Evolutionary conservation across 2,329 filamentous ascomycete species (phyloP).

Genomic region (Aspergillus fischeri): DNA sequence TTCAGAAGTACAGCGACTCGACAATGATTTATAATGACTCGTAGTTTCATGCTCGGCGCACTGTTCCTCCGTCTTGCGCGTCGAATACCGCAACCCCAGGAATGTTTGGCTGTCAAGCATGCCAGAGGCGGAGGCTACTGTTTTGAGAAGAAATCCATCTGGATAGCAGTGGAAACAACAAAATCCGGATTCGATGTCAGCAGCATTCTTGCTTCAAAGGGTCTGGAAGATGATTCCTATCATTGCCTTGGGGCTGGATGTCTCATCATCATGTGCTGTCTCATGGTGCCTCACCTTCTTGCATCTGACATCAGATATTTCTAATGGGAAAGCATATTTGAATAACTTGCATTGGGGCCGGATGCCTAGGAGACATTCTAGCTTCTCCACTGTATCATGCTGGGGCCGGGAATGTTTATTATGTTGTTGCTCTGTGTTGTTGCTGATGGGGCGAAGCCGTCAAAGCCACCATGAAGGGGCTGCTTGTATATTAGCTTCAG

Average conservation of each 20-base stretch:
- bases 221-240: not conserved
- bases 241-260: too few relatives aligned
- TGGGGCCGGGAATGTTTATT: not conserved
- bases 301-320: not conserved
- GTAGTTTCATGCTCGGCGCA: not conserved
- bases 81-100: not conserved
- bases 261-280: not conserved
- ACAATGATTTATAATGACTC: not conserved
- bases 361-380: not conserved
- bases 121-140: not conserved
- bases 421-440: not conserved
- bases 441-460: too few relatives aligned
- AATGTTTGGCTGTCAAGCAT: not conserved
- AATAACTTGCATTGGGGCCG: not conserved
- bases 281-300: too few relatives aligned
- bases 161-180: not conserved
- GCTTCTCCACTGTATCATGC: not conserved
- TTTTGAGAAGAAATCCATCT: not conserved
- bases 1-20: not conserved
- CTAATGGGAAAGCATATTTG: not conserved
- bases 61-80: not conserved
- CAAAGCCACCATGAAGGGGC: not conserved
- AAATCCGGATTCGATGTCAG: not conserved
- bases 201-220: not conserved
- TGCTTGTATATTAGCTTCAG: not conserved